Base-by-base conservation (phyloP, 2,329 filamentous ascomycete species). In the Alternaria triticimaculans region DNA sequence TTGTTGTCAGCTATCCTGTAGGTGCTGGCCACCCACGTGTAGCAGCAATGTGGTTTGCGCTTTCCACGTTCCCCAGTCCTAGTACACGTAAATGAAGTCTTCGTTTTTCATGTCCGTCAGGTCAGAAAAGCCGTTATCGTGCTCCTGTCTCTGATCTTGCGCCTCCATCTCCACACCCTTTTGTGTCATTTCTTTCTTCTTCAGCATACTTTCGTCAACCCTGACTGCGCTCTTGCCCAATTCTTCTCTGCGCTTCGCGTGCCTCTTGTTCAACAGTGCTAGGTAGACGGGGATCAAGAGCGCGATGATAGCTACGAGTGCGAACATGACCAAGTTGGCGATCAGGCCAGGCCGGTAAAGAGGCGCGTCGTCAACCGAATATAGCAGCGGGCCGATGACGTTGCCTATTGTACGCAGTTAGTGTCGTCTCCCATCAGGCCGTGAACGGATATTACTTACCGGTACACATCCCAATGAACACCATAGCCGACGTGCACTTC, bases 381-480 rank as follows among this genome's bases (percentile, higher is more conserved):
- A 81, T 3, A 80, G 72, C 10, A 78, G 74, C 2, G 78, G 79
- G 0, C 78, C 78, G 23, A 80, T 78, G 0, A 79, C 72, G 51
- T 81, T 80, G 1, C 79, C 79, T 5, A 3, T 41, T 18, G 37
- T 18, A 41, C n/a, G 37, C 9, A 41, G 37, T 41, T 18, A 41
- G 37, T 18, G 15, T 18, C 15, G 37, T 41, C 37, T 18, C 37
- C 15, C 37, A 41, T 18, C 37, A 18, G 37, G 5, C n/a, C 37
- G 9, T 41, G n/a, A 41, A 18, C 15, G 5, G 8, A 41, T 41
- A 41, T 41, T 6, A 18, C n/a, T 41, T 41, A 41, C 37, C 37
- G 37, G 78, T 73, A 18, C 78, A 79, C 76, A 80, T 80, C 6
- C 76, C 77, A 4, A 80, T 69, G 20, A 80, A 74, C 0, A 80